phyloP scores from a whole-genome alignment of 331 rosid species.

The Cydonia oblonga region DNA sequence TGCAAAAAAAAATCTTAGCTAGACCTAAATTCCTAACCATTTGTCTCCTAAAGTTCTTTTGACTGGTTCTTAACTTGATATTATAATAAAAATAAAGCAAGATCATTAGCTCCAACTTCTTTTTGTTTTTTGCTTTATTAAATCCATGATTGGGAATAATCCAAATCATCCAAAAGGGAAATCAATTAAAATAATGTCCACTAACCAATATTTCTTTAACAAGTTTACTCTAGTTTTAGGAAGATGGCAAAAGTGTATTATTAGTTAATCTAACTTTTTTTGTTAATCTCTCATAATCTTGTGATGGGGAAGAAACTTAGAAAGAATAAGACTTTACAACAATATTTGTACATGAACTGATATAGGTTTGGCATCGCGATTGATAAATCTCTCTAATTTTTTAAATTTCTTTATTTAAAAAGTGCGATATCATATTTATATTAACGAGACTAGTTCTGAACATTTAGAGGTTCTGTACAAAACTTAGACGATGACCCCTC shows the following conservation, averaged over 20 bases:
- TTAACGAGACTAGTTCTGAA: too few species aligned
- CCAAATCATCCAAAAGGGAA: not conserved
- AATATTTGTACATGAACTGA: conserved; percentile 4
- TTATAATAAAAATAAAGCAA: not conserved
- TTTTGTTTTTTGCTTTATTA: conserved; percentile 1
- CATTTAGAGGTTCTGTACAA: too few species aligned
- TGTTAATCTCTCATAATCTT: conserved; percentile 14
- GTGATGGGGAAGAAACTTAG: not conserved
- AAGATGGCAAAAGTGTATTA: not conserved
- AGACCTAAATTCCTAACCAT: conserved; percentile 11
- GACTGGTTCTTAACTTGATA: conserved; percentile 14
- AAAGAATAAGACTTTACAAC: not conserved
- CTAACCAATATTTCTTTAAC: not conserved
- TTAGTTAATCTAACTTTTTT: conserved; percentile 7
- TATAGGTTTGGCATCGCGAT: not conserved
- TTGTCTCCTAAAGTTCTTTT: conserved; percentile 17
- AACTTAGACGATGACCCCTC: too few species aligned
- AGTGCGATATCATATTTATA: too few species aligned
- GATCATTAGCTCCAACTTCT: conserved; percentile 17
- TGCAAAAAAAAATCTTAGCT: not conserved
- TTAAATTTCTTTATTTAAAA: too few species aligned
- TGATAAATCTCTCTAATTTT: not conserved
- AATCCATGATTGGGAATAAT: conserved; percentile 16
- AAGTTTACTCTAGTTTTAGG: not conserved
- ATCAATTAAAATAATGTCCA: not conserved